Conservation (phyloP, 75 land plant genomes). For the Selaginella tamariscina region DNA sequence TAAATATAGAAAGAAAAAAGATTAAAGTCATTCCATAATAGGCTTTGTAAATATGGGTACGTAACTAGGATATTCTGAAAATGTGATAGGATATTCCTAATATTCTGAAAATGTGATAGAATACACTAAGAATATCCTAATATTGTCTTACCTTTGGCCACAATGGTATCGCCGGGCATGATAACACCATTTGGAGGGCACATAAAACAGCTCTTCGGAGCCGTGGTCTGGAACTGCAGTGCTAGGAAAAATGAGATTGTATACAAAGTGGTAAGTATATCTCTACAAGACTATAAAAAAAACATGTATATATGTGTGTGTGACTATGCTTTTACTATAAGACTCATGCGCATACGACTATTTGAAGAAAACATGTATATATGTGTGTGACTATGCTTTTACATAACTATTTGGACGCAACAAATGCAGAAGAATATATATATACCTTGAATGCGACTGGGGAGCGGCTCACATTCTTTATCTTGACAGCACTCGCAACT, state of each 20-base stretch:
- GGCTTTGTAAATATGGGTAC: too few relatives aligned
- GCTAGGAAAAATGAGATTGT: not conserved
- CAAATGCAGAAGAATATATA: not conserved
- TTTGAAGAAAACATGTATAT: not conserved
- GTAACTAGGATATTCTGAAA: too few relatives aligned
- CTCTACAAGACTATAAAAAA: not conserved
- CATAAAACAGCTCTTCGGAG: slow-evolving; percentile 96
- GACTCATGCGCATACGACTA: not conserved
- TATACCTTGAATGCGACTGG: slow-evolving; percentile 89
- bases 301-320: not conserved
- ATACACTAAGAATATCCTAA: too few relatives aligned
- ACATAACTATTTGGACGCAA: not conserved
- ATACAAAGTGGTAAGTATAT: too few relatives aligned
- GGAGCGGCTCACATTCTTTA: slow-evolving; percentile 81
- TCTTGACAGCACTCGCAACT: slow-evolving; percentile 72
- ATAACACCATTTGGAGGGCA: slow-evolving; percentile 89
- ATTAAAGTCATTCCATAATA: too few relatives aligned
- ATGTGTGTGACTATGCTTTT: not conserved
- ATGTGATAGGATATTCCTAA: too few relatives aligned
- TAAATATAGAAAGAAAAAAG: too few relatives aligned
- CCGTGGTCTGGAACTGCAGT: slow-evolving; percentile 84
- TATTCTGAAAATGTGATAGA: too few relatives aligned
- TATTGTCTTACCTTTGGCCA: slow-evolving; percentile 69
- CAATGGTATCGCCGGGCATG: slow-evolving; percentile 62
- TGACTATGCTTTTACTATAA: not conserved